Percentiles rank a stretch among this genome's conserved stretches.
These are phyloP conservation scores for Neurospora sp. DNA, from an alignment of 495 filamentous ascomycete genomes.

Conservation along the genomic window DNA sequence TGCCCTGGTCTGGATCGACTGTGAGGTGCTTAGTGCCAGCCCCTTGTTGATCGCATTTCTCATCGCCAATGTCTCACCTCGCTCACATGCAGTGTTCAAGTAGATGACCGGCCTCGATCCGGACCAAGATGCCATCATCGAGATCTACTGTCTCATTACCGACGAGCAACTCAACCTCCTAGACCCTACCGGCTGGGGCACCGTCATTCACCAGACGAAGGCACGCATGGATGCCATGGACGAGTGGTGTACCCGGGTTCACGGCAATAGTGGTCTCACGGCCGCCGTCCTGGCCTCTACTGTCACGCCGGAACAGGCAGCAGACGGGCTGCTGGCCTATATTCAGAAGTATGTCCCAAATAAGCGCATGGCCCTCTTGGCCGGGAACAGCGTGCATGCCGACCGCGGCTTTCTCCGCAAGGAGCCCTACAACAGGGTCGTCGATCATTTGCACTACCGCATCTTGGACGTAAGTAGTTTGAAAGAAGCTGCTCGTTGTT, in stretches of 20 bases:
- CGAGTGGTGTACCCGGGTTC: conserved; percentile 46
- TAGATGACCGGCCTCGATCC: conserved; percentile 92
- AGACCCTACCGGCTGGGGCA: conserved; percentile 69
- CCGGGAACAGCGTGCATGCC: conserved; percentile 86
- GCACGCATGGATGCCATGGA: conserved; percentile 67
- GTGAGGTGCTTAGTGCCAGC: conserved; percentile 48
- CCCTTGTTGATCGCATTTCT: background rate
- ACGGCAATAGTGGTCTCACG: conserved; percentile 69
- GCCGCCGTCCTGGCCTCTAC: conserved; percentile 63
- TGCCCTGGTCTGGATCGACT: conserved; percentile 81
- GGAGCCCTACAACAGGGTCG: conserved; percentile 58
- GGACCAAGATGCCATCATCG: conserved; percentile 72
- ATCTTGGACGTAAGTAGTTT: conserved; percentile 85
- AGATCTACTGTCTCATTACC: conserved; percentile 91
- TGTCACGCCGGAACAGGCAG: conserved; percentile 61
- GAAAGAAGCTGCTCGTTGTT: conserved; percentile 79
- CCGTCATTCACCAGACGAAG: conserved; percentile 65
- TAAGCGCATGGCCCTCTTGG: conserved; percentile 56
- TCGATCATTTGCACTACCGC: conserved; percentile 75
- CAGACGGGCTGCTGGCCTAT: conserved; percentile 64
- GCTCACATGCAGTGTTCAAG: background rate
- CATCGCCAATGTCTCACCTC: background rate
- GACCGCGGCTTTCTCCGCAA: conserved; percentile 75
- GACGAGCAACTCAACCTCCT: conserved; percentile 65
- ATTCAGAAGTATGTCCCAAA: conserved; percentile 60